Conservation (phyloP, 78 protist genomes). For the Bigelowiella natans region DNA sequence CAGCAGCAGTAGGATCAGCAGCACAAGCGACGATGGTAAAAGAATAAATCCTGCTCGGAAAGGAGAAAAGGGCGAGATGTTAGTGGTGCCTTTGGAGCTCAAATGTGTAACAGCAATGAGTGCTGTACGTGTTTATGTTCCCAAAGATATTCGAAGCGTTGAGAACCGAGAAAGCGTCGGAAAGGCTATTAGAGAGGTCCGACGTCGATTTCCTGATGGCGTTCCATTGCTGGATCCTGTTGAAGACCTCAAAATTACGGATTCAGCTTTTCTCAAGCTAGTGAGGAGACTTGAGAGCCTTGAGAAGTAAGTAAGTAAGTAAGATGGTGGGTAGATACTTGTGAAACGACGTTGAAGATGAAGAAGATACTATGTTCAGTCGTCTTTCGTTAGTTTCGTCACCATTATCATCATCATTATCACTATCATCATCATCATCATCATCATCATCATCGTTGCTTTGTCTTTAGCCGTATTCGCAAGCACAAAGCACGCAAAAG, state of each 20-base stretch:
- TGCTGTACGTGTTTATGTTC: not conserved
- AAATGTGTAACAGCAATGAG: not conserved
- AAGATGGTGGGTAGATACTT: too few relatives aligned
- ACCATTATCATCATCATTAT: not conserved
- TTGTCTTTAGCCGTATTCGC: too few relatives aligned
- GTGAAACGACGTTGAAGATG: too few relatives aligned
- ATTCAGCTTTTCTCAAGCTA: too few relatives aligned
- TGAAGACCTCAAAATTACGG: conserved; percentile 49
- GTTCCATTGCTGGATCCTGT: conserved; percentile 75
- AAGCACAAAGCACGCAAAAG: too few relatives aligned
- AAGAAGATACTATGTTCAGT: too few relatives aligned
- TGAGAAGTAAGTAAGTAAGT: too few relatives aligned
- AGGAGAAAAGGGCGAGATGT: not conserved
- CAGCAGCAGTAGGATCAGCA: too few relatives aligned
- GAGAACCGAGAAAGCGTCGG: not conserved
- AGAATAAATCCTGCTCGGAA: not conserved
- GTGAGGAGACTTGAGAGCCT: too few relatives aligned
- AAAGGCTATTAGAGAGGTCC: not conserved
- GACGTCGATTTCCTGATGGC: conserved; percentile 29
- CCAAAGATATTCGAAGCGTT: not conserved
- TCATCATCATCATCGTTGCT: not conserved
- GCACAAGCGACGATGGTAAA: too few relatives aligned
- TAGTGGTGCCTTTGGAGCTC: not conserved
- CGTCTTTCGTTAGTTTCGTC: not conserved
- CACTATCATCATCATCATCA: not conserved